Percentiles rank a stretch among this genome's conserved stretches.
These are phyloP conservation scores for Boletus subcaerulescens DNA, from an alignment of 768 basidiomycete genomes.

Conservation along the genomic window DNA sequence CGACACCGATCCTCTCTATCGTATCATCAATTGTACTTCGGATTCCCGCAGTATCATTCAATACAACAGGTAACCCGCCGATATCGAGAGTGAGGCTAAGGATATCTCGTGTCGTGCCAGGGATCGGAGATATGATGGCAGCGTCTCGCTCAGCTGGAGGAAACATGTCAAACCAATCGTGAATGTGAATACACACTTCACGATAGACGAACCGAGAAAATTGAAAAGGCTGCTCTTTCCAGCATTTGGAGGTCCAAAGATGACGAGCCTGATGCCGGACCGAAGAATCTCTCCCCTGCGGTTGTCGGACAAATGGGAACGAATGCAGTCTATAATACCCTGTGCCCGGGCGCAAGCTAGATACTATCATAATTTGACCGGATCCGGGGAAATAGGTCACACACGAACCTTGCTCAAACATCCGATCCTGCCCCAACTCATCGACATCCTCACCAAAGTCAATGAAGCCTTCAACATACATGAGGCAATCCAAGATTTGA, in stretches of 20 bases:
- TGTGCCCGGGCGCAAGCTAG: slow-evolving; percentile 54
- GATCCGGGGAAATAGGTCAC: neutral
- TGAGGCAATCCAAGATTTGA: slow-evolving; percentile 68
- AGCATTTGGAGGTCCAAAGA: slow-evolving; percentile 91
- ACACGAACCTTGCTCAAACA: slow-evolving; percentile 63
- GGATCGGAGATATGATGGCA: slow-evolving; percentile 83
- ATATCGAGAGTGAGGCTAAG: slow-evolving; percentile 84
- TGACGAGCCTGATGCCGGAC: slow-evolving; percentile 76
- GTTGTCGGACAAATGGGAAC: slow-evolving; percentile 60
- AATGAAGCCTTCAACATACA: slow-evolving; percentile 83
- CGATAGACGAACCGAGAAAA: slow-evolving; percentile 57
- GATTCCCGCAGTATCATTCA: slow-evolving; percentile 86
- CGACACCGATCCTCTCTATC: slow-evolving; percentile 80
- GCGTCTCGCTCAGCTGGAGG: slow-evolving; percentile 78
- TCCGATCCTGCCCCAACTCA: slow-evolving; percentile 74
- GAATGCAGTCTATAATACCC: slow-evolving; percentile 50
- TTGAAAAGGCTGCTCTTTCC: slow-evolving; percentile 92
- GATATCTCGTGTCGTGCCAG: slow-evolving; percentile 88
- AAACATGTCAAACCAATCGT: neutral
- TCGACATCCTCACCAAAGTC: slow-evolving; percentile 89
- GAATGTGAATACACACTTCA: neutral
- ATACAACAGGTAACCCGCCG: slow-evolving; percentile 77
- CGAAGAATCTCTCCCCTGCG: slow-evolving; percentile 82
- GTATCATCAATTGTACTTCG: slow-evolving; percentile 58
- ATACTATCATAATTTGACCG: neutral